Evolutionary conservation across 2,329 filamentous ascomycete species (phyloP).

Genomic region (Fusarium devonianum): DNA sequence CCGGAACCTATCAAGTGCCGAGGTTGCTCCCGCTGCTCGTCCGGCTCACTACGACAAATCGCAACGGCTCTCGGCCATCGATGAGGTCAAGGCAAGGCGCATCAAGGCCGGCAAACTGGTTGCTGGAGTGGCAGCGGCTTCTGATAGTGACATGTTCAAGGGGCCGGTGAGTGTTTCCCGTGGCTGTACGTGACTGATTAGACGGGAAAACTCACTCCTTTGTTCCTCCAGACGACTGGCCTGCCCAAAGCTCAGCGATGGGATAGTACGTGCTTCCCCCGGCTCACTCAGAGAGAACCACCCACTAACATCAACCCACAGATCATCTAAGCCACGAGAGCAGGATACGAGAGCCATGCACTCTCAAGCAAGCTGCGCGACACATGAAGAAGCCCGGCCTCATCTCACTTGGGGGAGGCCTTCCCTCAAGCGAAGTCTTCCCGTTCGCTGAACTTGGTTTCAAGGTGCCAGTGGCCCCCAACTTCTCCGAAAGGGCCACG

Average conservation of each 20-base stretch:
- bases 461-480: constrained; percentile 72
- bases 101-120: constrained; percentile 75
- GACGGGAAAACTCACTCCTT: neutral
- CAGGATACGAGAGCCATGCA: constrained; percentile 66
- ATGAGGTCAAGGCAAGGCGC: constrained; percentile 53
- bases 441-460: constrained; percentile 83
- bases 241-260: constrained; percentile 84
- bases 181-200: neutral
- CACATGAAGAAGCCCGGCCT: constrained; percentile 82
- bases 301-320: constrained; percentile 38
- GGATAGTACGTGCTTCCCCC: constrained; percentile 71
- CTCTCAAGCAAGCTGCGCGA: constrained; percentile 83
- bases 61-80: constrained; percentile 39
- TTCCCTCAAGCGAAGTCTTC: constrained; percentile 90
- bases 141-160: constrained; percentile 86
- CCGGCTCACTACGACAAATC: constrained; percentile 38
- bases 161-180: constrained; percentile 64
- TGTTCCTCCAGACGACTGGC: constrained; percentile 46
- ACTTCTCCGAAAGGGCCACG: constrained; percentile 75
- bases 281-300: neutral
- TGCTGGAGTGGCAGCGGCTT: constrained; percentile 77
- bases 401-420: constrained; percentile 89
- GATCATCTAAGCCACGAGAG: constrained; percentile 70
- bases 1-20: constrained; percentile 32
- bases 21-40: constrained; percentile 36